Evolutionary conservation across 169 alveolate genomes (phyloP).

Genomic region (Eimeria falciformis): DNA sequence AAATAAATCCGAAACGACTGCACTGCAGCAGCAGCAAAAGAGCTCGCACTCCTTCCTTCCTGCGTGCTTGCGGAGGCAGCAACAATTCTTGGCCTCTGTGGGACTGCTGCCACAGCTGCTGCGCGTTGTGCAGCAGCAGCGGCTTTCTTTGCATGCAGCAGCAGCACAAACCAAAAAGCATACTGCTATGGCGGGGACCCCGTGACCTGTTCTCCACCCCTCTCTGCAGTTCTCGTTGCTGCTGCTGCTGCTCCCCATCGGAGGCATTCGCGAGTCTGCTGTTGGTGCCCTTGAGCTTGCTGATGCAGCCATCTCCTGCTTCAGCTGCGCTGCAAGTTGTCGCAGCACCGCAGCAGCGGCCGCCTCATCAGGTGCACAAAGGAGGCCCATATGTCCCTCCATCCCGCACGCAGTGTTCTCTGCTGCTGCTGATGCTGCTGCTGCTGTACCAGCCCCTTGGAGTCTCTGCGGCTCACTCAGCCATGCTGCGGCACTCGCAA

Average conservation of each 20-base stretch:
- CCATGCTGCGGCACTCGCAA: slow-evolving; percentile 47
- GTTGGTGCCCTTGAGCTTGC: slow-evolving; percentile 36
- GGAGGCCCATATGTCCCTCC: slow-evolving; percentile 6
- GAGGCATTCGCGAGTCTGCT: slow-evolving; percentile 1
- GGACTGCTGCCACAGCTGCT: slow-evolving; percentile 27
- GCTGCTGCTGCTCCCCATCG: slow-evolving; percentile 14
- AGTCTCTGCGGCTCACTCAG: not conserved
- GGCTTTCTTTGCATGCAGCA: slow-evolving; percentile 53
- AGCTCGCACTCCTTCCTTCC: not conserved
- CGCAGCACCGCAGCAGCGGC: slow-evolving; percentile 30
- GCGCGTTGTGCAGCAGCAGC: slow-evolving; percentile 43
- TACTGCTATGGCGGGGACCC: slow-evolving; percentile 18
- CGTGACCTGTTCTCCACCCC: not conserved
- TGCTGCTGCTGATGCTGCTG: slow-evolving; percentile 11
- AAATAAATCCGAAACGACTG: slow-evolving; percentile 28
- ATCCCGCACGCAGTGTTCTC: not conserved
- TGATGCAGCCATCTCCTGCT: not conserved
- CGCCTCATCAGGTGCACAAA: slow-evolving; percentile 4
- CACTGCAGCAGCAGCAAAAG: slow-evolving; percentile 70
- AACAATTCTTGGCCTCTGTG: not conserved
- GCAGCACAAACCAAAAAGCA: slow-evolving; percentile 52
- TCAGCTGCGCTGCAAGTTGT: slow-evolving; percentile 19
- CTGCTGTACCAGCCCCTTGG: not conserved
- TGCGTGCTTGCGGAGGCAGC: slow-evolving; percentile 27
- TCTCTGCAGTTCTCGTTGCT: not conserved